A percentile compares a stretch with the other conserved stretches of the same genome.
phyloP scores from a whole-genome alignment of 257 asterid species.

The Leptodermis oblonga region DNA sequence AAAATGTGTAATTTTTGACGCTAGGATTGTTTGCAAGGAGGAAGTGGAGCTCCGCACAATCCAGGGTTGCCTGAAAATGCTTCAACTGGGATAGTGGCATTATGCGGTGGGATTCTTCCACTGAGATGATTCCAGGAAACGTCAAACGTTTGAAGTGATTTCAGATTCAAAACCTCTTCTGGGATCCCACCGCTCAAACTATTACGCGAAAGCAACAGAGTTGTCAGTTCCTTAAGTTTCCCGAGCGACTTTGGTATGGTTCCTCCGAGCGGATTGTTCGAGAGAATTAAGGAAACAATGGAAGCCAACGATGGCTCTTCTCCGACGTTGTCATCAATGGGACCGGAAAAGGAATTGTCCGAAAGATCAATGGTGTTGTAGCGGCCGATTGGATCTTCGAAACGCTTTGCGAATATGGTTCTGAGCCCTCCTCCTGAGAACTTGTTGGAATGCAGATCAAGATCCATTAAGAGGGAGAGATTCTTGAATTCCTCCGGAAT shows the following conservation, averaged over 20 bases:
- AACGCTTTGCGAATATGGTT: conserved; percentile 31
- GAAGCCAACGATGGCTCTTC: conserved; percentile 27
- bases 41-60: conserved; percentile 74
- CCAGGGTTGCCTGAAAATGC: conserved; percentile 50
- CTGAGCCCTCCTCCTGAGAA: conserved; percentile 36
- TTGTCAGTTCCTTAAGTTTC: conserved; percentile 25
- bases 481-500: conserved; percentile 53
- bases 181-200: conserved; percentile 58
- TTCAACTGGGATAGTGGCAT: conserved; percentile 31
- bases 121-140: conserved; percentile 48
- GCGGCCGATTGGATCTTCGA: conserved; percentile 35
- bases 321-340: conserved; percentile 36
- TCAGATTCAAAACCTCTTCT: conserved; percentile 38
- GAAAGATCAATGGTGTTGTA: conserved; percentile 52
- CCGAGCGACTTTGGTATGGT: conserved; percentile 50
- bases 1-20: background rate
- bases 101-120: conserved; percentile 59
- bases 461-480: conserved; percentile 33
- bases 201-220: conserved; percentile 41
- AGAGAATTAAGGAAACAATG: conserved; percentile 36
- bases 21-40: conserved; percentile 41
- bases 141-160: conserved; percentile 33
- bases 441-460: conserved; percentile 68
- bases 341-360: conserved; percentile 41
- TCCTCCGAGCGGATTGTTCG: conserved; percentile 50